Conservation (phyloP, 805 yeast species). For the Kodamaea jinghongensis region DNA sequence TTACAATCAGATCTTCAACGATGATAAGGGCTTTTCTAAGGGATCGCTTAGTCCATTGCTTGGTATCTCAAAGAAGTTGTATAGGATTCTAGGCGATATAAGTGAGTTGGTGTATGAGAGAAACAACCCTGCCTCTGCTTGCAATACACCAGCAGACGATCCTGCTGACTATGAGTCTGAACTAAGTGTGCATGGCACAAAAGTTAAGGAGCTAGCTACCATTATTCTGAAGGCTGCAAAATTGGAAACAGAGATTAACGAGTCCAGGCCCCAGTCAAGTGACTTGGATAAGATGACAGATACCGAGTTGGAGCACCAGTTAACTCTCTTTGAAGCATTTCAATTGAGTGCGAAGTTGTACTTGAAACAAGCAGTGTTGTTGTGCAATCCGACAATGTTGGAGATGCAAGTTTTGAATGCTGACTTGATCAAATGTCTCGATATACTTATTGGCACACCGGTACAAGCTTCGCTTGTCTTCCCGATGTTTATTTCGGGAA, state of each 20-base stretch:
- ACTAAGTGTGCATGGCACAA: conserved; percentile 22
- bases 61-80: conserved; percentile 71
- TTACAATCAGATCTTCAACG: conserved; percentile 52
- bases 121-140: conserved; percentile 25
- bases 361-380: conserved; percentile 61
- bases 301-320: conserved; percentile 60
- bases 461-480: conserved; percentile 73
- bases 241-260: conserved; percentile 49
- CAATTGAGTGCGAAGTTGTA: conserved; percentile 68
- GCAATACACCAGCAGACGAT: conserved; percentile 9
- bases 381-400: conserved; percentile 57
- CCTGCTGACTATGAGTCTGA: conserved; percentile 22
- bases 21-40: conserved; percentile 29
- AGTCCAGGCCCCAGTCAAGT: conserved; percentile 49
- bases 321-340: conserved; percentile 68
- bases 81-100: conserved; percentile 64
- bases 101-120: conserved; percentile 56
- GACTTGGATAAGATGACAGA: conserved; percentile 41
- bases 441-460: conserved; percentile 59
- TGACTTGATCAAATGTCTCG: conserved; percentile 55
- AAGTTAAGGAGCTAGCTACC: conserved; percentile 20
- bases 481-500: conserved; percentile 76
- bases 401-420: conserved; percentile 59
- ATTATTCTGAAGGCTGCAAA: conserved; percentile 31
- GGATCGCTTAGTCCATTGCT: conserved; percentile 64